Conservation (phyloP, 2,329 filamentous ascomycete genomes). For the Elsinoe necatrix region DNA sequence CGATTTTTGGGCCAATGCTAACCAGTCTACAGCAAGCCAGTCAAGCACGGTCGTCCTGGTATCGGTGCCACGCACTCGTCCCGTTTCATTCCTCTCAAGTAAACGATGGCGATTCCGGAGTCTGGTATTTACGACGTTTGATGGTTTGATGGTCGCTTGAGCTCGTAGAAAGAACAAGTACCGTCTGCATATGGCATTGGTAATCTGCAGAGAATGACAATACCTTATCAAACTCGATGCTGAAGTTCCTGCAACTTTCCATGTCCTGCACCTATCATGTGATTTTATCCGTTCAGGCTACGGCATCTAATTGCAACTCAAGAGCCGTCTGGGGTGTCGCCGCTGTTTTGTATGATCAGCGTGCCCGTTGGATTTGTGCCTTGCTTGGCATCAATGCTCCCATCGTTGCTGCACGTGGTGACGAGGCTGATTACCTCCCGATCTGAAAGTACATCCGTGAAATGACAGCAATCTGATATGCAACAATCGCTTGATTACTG, state of each 20-base stretch:
- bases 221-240: background rate
- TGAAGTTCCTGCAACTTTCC: too few species aligned
- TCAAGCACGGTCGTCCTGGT: constrained; percentile 99
- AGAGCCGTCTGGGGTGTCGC: too few species aligned
- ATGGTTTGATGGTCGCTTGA: background rate
- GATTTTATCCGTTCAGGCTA: too few species aligned
- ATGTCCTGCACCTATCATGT: too few species aligned
- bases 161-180: background rate
- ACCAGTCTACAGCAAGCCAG: constrained; percentile 71
- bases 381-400: background rate
- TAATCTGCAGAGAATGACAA: background rate
- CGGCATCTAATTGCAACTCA: too few species aligned
- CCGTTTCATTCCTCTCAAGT: constrained; percentile 99
- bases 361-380: too few species aligned
- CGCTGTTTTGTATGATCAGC: too few species aligned
- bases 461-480: too few species aligned
- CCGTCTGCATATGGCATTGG: background rate
- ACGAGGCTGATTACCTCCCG: background rate
- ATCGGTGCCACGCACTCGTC: constrained; percentile 99
- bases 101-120: constrained; percentile 32
- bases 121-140: background rate
- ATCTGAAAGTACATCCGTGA: too few species aligned
- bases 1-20: constrained; percentile 32
- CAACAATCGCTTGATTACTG: too few species aligned
- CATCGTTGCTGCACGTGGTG: background rate